phyloP scores from a whole-genome alignment of 2,329 filamentous ascomycete species.

The Mollisiaceae sp. region DNA sequence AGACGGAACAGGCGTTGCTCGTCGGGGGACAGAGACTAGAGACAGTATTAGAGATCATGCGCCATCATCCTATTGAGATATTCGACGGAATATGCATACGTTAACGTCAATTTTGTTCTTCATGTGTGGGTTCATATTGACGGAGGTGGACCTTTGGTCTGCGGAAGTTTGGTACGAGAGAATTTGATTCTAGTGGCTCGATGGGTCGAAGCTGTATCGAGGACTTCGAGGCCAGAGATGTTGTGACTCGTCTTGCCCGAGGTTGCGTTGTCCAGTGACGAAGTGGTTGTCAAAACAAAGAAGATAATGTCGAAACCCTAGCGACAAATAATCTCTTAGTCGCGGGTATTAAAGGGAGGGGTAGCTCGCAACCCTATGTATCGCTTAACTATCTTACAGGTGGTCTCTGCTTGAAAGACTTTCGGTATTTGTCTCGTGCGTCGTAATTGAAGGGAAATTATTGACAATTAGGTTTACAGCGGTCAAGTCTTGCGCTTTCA shows the following conservation, averaged over 20 bases:
- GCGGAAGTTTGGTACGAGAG: background rate
- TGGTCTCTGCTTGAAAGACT: background rate
- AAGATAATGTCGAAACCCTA: background rate
- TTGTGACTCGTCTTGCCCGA: conserved; percentile 6
- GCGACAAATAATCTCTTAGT: background rate
- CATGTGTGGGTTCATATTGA: conserved; percentile 90
- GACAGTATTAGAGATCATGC: conserved; percentile 13
- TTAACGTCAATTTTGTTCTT: conserved; percentile 98
- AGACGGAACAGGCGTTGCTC: conserved; percentile 96
- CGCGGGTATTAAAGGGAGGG: background rate
- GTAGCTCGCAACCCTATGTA: conserved; percentile 1
- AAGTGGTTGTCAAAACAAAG: background rate
- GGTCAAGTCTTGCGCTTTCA: background rate
- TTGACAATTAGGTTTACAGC: background rate
- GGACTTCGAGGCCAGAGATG: background rate
- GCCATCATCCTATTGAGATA: conserved; percentile 21
- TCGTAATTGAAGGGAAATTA: background rate
- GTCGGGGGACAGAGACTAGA: conserved; percentile 85
- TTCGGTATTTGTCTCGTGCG: background rate
- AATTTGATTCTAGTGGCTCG: background rate
- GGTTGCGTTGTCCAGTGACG: conserved; percentile 11
- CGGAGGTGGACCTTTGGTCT: conserved; percentile 7
- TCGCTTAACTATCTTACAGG: background rate
- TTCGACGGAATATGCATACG: conserved; percentile 63
- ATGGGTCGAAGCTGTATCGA: conserved; percentile 3